phyloP scores from a whole-genome alignment of 345 rosid genomes.

The Turnera subulata region DNA sequence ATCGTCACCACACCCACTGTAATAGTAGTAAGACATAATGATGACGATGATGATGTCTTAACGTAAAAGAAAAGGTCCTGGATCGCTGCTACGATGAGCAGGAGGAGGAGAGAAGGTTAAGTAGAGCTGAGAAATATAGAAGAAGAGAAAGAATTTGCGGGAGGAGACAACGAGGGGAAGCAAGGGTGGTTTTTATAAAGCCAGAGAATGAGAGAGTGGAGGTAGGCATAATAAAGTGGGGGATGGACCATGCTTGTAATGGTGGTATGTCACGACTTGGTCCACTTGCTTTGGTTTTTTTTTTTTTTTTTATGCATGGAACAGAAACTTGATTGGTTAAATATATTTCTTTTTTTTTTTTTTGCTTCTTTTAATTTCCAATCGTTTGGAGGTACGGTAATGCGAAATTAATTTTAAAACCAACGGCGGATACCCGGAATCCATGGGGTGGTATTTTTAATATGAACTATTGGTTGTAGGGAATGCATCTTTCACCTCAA shows the following conservation, averaged over 20 bases:
- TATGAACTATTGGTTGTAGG: not conserved
- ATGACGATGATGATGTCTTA: not conserved
- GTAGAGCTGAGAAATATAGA: not conserved
- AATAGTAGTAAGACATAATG: slow-evolving; percentile 13
- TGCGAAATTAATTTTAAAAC: slow-evolving; percentile 2
- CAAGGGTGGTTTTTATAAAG: slow-evolving; percentile 1
- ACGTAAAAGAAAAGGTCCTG: not conserved
- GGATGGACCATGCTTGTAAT: not conserved
- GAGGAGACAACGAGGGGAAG: not conserved
- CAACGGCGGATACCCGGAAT: slow-evolving; percentile 8
- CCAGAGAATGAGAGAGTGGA: not conserved
- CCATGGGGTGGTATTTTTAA: slow-evolving; percentile 15
- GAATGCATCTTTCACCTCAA: slow-evolving; percentile 3
- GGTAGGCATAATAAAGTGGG: slow-evolving; percentile 22
- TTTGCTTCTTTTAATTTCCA: no score
- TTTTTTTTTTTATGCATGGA: not conserved
- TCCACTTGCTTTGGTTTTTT: not conserved
- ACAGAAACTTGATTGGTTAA: not conserved
- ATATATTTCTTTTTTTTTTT: no score
- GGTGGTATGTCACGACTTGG: not conserved
- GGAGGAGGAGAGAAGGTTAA: not conserved
- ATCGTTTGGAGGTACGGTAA: not conserved
- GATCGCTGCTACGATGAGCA: not conserved
- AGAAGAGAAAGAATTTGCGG: not conserved
- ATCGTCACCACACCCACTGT: slow-evolving; percentile 23